Evolutionary conservation across 441 rosid genomes (phyloP).

Genomic region (Raphanus hybrid): DNA sequence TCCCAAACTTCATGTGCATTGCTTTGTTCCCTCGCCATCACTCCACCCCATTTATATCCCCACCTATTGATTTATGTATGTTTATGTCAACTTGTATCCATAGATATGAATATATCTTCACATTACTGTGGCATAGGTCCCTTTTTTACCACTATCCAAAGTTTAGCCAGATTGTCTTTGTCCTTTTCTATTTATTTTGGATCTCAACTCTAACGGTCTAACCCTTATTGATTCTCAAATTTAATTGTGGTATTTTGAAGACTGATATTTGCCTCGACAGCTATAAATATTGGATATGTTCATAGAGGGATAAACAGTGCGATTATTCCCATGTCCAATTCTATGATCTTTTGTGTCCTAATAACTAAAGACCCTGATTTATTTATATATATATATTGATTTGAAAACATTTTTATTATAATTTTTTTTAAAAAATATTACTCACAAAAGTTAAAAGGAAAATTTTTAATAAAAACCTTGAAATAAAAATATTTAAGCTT

Average conservation of each 20-base stretch:
- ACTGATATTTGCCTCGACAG: not conserved
- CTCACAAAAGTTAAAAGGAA: not conserved
- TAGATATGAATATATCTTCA: slow-evolving; percentile 8
- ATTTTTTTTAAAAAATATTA: not conserved
- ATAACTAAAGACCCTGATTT: not conserved
- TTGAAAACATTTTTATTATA: not conserved
- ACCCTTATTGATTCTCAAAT: not conserved
- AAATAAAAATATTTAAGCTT: not conserved
- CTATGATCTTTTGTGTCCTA: not conserved
- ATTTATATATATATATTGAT: not conserved
- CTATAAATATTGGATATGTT: no score
- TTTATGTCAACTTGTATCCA: slow-evolving; percentile 32
- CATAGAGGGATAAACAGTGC: no score
- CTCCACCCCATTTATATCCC: slow-evolving; percentile 39
- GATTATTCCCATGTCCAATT: not conserved
- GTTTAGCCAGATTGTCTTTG: slow-evolving; percentile 26
- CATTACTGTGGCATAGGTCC: slow-evolving; percentile 15
- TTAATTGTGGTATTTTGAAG: not conserved
- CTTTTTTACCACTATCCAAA: slow-evolving; percentile 22
- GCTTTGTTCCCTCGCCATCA: slow-evolving; percentile 42
- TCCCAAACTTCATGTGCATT: slow-evolving; percentile 38
- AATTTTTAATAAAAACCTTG: not conserved
- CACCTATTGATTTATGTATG: slow-evolving; percentile 19
- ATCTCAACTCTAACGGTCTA: slow-evolving; percentile 1
- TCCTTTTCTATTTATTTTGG: not conserved